Evolutionary conservation across 2,329 filamentous ascomycete genomes (phyloP).

Genomic region (Fusarium compactum): DNA sequence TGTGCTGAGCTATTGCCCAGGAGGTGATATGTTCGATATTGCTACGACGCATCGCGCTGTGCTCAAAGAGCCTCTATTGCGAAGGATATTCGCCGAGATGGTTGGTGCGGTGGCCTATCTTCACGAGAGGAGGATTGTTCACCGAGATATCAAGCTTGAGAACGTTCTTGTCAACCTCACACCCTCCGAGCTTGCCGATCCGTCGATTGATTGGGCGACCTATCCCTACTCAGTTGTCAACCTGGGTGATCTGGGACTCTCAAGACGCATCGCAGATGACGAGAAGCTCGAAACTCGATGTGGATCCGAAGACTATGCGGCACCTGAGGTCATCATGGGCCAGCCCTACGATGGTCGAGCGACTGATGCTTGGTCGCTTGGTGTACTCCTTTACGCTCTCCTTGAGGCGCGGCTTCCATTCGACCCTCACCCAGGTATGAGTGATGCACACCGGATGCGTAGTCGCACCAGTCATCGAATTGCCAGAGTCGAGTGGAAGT

Average conservation of each 20-base stretch:
- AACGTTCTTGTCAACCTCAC: constrained; percentile 91
- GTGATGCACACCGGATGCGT: constrained; percentile 79
- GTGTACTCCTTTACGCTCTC: constrained; percentile 91
- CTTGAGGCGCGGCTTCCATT: constrained; percentile 95
- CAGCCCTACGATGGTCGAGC: constrained; percentile 92
- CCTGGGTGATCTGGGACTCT: constrained; percentile 91
- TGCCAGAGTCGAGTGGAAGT: constrained; percentile 93
- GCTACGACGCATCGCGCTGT: constrained; percentile 78
- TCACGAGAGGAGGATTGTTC: constrained; percentile 87
- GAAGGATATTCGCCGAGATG: constrained; percentile 90
- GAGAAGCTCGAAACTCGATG: constrained; percentile 94
- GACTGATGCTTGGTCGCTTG: constrained; percentile 95
- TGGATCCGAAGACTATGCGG: constrained; percentile 96
- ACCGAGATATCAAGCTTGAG: constrained; percentile 97
- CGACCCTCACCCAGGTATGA: constrained; percentile 85
- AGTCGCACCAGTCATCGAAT: constrained; percentile 94
- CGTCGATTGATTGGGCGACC: constrained; percentile 74
- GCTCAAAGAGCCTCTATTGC: constrained; percentile 76
- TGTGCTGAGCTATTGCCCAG: constrained; percentile 90
- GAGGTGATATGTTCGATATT: constrained; percentile 94
- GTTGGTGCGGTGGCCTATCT: constrained; percentile 88
- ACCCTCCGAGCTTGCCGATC: constrained; percentile 72
- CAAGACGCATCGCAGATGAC: constrained; percentile 84
- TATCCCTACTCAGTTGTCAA: constrained; percentile 89
- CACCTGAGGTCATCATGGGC: constrained; percentile 95